phyloP scores from a whole-genome alignment of 1,284 basidiomycete genomes.

The Moesziomyces globuligerus region DNA sequence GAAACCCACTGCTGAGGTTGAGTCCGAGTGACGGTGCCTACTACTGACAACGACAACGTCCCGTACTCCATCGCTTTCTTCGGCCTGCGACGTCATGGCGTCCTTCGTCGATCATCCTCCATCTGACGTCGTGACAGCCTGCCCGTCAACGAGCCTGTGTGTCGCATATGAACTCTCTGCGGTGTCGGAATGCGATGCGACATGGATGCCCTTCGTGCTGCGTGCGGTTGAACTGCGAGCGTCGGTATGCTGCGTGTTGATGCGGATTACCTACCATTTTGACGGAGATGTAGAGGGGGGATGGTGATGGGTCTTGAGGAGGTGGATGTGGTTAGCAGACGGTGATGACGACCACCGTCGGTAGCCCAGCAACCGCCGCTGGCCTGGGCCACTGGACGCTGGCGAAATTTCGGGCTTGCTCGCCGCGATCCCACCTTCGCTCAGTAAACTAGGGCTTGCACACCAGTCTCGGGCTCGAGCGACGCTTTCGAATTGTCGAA shows the following conservation, averaged over 20 bases:
- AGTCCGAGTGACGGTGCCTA: too few species aligned
- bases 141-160: too few species aligned
- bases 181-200: too few species aligned
- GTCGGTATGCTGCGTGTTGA: not conserved
- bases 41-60: too few species aligned
- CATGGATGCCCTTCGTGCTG: conserved; percentile 1
- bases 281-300: conserved; percentile 17
- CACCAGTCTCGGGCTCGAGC: not conserved
- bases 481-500: not conserved
- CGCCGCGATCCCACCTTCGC: conserved; percentile 1
- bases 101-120: too few species aligned
- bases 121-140: too few species aligned
- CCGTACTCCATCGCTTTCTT: too few species aligned
- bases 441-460: not conserved
- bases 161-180: too few species aligned
- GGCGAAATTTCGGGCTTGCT: conserved; percentile 6
- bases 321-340: conserved; percentile 12
- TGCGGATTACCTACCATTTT: conserved; percentile 45
- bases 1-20: too few species aligned
- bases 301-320: conserved; percentile 38
- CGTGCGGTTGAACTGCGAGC: too few species aligned
- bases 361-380: not conserved
- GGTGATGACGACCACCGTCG: conserved; percentile 28
- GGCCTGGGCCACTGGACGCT: not conserved
- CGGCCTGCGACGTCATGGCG: too few species aligned